Conservation (phyloP, 148 eudicot species). For the Rhododendron griersonianum region DNA sequence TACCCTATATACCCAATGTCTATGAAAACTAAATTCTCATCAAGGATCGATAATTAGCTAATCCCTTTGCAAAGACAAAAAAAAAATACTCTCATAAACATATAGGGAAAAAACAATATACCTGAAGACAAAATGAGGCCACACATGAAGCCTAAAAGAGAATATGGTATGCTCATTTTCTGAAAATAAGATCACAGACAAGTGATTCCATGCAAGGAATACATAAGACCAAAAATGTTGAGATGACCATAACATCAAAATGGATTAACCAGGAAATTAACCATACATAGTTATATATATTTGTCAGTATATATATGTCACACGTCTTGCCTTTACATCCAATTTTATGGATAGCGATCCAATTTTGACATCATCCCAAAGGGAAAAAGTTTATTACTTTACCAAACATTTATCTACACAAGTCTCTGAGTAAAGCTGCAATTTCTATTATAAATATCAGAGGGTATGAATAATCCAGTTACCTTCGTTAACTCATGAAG, state of each 20-base stretch:
- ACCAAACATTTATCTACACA: too few species aligned
- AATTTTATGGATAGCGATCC: neutral
- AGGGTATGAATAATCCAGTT: neutral
- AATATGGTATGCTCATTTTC: too few species aligned
- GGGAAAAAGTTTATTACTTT: neutral
- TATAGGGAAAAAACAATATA: neutral
- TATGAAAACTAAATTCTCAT: neutral
- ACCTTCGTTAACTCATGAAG: neutral
- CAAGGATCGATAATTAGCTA: neutral
- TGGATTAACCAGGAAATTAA: neutral
- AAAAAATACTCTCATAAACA: neutral
- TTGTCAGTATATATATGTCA: neutral
- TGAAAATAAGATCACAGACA: neutral
- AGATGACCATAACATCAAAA: neutral
- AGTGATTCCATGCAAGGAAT: neutral
- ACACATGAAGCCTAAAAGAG: neutral
- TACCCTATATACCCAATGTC: neutral
- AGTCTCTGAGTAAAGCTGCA: neutral
- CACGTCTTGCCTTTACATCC: neutral
- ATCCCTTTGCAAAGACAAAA: neutral
- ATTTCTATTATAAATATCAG: neutral
- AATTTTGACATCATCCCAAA: neutral
- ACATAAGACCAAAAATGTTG: neutral
- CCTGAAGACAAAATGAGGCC: neutral
- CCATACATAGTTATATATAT: neutral